Evolutionary conservation across 768 basidiomycete genomes (phyloP).

Genomic region (Termitomyces sp.): DNA sequence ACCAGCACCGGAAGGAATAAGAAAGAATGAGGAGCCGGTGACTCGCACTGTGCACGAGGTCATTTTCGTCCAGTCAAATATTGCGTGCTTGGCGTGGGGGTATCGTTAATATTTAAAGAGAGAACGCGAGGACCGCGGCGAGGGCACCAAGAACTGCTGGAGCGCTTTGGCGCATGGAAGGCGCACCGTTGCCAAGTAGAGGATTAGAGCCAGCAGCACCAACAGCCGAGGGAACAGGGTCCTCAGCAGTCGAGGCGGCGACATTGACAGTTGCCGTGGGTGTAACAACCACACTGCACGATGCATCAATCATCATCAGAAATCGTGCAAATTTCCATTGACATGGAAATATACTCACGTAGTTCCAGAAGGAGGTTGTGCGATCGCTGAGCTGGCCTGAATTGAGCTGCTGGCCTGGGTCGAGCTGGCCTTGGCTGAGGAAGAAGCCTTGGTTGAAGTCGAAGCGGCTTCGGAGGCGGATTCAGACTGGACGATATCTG

Average conservation of each 20-base stretch:
- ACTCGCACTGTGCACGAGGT: conserved; percentile 11
- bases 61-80: conserved; percentile 11
- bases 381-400: not conserved
- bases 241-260: conserved; percentile 3
- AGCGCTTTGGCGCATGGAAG: conserved; percentile 29
- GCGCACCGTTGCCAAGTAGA: conserved; percentile 25
- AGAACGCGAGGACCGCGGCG: conserved; percentile 30
- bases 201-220: conserved; percentile 39
- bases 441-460: conserved; percentile 12
- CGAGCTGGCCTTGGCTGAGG: conserved; percentile 2
- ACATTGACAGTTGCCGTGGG: conserved; percentile 13
- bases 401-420: not conserved
- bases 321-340: not conserved
- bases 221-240: conserved; percentile 18
- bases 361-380: conserved; percentile 11
- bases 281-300: conserved; percentile 17
- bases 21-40: conserved; percentile 10
- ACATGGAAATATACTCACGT: conserved; percentile 10
- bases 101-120: conserved; percentile 27
- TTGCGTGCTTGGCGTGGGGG: conserved; percentile 16
- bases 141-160: conserved; percentile 38
- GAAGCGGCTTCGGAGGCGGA: conserved; percentile 14
- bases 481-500: conserved; percentile 4
- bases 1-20: conserved; percentile 13
- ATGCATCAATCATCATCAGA: not conserved